A percentile compares a stretch with the other conserved stretches of the same genome.
Evolutionary conservation across 2,329 filamentous ascomycete genomes (phyloP).

Genomic region (Fusarium sp.): DNA sequence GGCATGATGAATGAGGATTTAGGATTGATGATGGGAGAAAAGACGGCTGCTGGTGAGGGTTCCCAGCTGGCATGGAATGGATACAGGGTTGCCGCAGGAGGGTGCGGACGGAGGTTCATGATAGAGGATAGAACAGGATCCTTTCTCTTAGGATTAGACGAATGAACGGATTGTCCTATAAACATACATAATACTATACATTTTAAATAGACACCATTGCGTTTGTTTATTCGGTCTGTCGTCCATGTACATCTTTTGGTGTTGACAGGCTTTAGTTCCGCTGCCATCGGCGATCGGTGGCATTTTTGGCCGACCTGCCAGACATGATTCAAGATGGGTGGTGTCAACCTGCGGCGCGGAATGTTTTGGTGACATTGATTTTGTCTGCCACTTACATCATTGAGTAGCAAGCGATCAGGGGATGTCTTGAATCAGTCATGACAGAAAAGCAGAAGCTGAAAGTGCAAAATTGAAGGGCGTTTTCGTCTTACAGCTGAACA

Average conservation of each 20-base stretch:
- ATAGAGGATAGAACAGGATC: constrained; percentile 44
- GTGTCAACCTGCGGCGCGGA: background rate
- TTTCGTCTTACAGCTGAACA: background rate
- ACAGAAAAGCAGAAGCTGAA: background rate
- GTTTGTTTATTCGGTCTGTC: background rate
- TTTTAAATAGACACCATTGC: background rate
- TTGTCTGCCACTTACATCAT: constrained; percentile 33
- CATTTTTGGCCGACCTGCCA: background rate
- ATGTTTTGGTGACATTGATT: constrained; percentile 23
- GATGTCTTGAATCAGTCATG: background rate
- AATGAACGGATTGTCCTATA: constrained; percentile 43
- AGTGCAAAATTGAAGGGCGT: background rate
- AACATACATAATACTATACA: constrained; percentile 37
- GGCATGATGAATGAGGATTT: constrained; percentile 39
- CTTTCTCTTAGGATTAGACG: constrained; percentile 42
- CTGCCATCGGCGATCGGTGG: background rate
- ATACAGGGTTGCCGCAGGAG: constrained; percentile 32
- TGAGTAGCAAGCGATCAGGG: background rate
- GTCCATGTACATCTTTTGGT: background rate
- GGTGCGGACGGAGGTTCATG: constrained; percentile 24
- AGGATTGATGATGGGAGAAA: constrained; percentile 42
- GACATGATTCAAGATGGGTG: background rate
- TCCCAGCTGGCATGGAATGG: constrained; percentile 40
- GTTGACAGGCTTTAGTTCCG: background rate
- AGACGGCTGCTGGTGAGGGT: constrained; percentile 34